These are phyloP conservation scores for Aspergillus campestris DNA, from an alignment of 495 filamentous ascomycete species.

Conservation along the genomic window DNA sequence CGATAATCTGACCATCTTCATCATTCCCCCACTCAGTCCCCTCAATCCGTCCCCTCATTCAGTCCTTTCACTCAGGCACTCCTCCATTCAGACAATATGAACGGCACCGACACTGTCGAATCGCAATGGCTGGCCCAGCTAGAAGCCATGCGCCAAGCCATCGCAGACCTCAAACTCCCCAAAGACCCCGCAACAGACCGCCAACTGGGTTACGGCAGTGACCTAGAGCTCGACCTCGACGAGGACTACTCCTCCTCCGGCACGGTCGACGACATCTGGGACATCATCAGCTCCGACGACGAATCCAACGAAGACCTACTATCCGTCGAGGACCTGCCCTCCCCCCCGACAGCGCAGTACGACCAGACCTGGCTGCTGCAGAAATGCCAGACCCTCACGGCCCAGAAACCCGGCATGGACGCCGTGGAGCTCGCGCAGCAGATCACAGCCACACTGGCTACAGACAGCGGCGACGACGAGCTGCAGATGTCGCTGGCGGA, in stretches of 20 bases:
- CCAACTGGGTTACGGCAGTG: slow-evolving; percentile 42
- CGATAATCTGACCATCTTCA: not conserved
- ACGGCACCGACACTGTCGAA: slow-evolving; percentile 33
- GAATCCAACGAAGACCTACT: slow-evolving; percentile 46
- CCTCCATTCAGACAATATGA: slow-evolving; percentile 19
- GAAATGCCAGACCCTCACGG: slow-evolving; percentile 53
- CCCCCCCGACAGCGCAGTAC: slow-evolving; percentile 20
- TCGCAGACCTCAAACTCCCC: slow-evolving; percentile 58
- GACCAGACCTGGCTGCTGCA: slow-evolving; percentile 52
- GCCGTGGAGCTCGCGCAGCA: slow-evolving; percentile 57
- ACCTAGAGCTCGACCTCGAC: slow-evolving; percentile 52
- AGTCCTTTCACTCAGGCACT: not conserved
- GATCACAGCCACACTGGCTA: slow-evolving; percentile 57
- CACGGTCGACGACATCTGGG: slow-evolving; percentile 78
- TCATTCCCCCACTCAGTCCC: not conserved
- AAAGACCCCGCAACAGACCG: slow-evolving; percentile 29
- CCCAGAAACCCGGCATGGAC: slow-evolving; percentile 53
- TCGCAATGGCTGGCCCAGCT: slow-evolving; percentile 66
- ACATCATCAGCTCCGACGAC: slow-evolving; percentile 68
- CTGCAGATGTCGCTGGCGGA: slow-evolving; percentile 86
- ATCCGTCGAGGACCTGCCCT: slow-evolving; percentile 18
- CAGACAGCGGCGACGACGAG: slow-evolving; percentile 66
- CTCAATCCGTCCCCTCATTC: not conserved
- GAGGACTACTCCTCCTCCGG: slow-evolving; percentile 53
- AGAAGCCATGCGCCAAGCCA: slow-evolving; percentile 60